Base-by-base conservation (phyloP, 192 early-diverging fungal species). In the Endogone sp. region DNA sequence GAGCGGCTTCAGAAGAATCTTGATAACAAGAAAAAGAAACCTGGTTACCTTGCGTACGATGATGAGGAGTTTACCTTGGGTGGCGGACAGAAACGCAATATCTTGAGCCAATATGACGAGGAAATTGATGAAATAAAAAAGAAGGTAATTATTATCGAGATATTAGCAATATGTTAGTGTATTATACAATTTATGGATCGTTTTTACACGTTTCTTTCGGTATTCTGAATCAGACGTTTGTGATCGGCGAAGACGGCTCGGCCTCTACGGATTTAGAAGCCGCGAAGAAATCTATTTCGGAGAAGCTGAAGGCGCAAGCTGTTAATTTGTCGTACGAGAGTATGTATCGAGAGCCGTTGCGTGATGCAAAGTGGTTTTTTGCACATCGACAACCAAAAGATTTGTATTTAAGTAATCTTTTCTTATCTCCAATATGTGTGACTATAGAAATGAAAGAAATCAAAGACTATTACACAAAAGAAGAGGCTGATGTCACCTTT, bases 401-500 rank as follows among this genome's bases (percentile, higher is more conserved):
- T n/a, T n/a, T n/a, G n/a, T n/a, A n/a, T n/a, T n/a, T n/a, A n/a
- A n/a, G n/a, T n/a, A n/a, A n/a, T n/a, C n/a, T n/a, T n/a, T n/a
- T n/a, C 16, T 49, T 49, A 16, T 16, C 37, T 49, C 16, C 37
- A 49, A 49, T 49, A 49, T 49, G 6, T 16, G 9, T 49, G 37
- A 16, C 37, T 6, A 49, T 71, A 80, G 81, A 86, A 60, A 85
- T 80, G 60, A 82, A 82, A 37, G 86, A 91, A 73, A 88, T 92
- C 29, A 86, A 88, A 61, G 96, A 97, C 71, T 96, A 93, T 73
- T 96, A 97, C 80, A 95, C 95, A 56, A 84, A 88, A 60, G 92
- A 95, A 49, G 95, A 98, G 76, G 82, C 90, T 2, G 79, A 85
- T 11, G 70, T 89, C 4, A 64, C 84, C 16, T 95, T 97, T 62